Evolutionary conservation across 208 protist genomes (phyloP).

Genomic region (Leishmania lainsoni): DNA sequence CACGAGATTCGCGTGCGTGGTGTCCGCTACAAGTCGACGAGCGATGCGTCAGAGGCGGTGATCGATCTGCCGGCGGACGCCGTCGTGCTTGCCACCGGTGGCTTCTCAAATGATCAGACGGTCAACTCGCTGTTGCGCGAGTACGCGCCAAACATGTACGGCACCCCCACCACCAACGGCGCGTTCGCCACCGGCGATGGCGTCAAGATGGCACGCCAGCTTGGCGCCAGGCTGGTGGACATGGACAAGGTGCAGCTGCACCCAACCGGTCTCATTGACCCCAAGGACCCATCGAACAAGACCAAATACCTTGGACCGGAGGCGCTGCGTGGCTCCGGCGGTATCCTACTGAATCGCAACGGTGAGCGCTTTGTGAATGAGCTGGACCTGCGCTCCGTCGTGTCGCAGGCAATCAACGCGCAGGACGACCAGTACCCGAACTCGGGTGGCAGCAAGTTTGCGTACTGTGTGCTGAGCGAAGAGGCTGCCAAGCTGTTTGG

Average conservation of each 20-base stretch:
- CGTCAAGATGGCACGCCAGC: conserved; percentile 64
- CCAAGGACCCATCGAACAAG: conserved; percentile 82
- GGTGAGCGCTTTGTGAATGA: conserved; percentile 96
- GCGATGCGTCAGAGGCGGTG: conserved; percentile 18
- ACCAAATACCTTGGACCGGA: conserved; percentile 96
- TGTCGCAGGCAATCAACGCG: conserved; percentile 90
- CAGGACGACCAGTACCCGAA: conserved; percentile 69
- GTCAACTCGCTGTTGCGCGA: conserved; percentile 72
- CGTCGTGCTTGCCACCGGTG: conserved; percentile 90
- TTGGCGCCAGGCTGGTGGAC: conserved; percentile 85
- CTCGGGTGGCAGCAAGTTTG: conserved; percentile 65
- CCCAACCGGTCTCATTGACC: conserved; percentile 95
- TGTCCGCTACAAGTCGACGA: conserved; percentile 44
- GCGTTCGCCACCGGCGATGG: conserved; percentile 82
- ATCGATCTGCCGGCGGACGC: conserved; percentile 59
- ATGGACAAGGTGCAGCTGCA: conserved; percentile 96
- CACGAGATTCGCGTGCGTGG: conserved; percentile 52
- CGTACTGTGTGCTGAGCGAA: conserved; percentile 88
- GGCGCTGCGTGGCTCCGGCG: conserved; percentile 94
- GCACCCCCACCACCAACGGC: conserved; percentile 93
- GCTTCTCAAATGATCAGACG: conserved; percentile 75
- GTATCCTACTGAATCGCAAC: conserved; percentile 91
- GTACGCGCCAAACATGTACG: conserved; percentile 72
- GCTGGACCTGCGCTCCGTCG: conserved; percentile 93
- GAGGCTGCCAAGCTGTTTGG: conserved; percentile 77